Conservation (phyloP, 176 grass and related monocot genomes). For the Avena insularis region DNA sequence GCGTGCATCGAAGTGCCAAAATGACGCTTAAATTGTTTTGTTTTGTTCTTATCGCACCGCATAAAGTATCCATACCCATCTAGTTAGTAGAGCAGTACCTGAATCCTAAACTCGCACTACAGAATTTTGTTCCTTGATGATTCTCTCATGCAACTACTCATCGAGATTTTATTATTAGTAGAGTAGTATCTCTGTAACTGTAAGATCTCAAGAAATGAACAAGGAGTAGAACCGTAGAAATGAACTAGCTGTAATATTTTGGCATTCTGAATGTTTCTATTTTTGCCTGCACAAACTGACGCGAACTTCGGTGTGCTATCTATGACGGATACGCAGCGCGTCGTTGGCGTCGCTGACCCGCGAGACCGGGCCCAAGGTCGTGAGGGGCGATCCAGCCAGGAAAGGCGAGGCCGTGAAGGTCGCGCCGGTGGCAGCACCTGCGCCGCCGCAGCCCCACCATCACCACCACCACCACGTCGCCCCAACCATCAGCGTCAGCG, state of each 20-base stretch:
- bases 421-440: constrained; percentile 3
- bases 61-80: constrained; percentile 11
- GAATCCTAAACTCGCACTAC: neutral
- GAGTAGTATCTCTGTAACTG: neutral
- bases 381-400: constrained; percentile 85
- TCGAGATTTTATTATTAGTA: neutral
- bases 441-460: constrained; percentile 38
- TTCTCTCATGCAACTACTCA: neutral
- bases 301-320: no score
- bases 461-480: constrained; percentile 76
- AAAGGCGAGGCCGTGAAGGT: constrained; percentile 60
- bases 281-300: constrained; percentile 27
- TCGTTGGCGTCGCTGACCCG: constrained; percentile 96
- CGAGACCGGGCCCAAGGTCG: constrained; percentile 84
- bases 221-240: neutral
- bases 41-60: constrained; percentile 40
- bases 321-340: constrained; percentile 55
- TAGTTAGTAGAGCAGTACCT: neutral
- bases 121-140: neutral
- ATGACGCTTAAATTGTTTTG: neutral
- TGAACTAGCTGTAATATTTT: neutral
- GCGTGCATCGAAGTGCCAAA: constrained; percentile 3
- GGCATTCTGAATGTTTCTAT: neutral
- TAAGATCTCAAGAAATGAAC: neutral
- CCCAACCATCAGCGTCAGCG: constrained; percentile 87